Conservation (phyloP, 176 grass and related monocot species). For the Musa beccarii region DNA sequence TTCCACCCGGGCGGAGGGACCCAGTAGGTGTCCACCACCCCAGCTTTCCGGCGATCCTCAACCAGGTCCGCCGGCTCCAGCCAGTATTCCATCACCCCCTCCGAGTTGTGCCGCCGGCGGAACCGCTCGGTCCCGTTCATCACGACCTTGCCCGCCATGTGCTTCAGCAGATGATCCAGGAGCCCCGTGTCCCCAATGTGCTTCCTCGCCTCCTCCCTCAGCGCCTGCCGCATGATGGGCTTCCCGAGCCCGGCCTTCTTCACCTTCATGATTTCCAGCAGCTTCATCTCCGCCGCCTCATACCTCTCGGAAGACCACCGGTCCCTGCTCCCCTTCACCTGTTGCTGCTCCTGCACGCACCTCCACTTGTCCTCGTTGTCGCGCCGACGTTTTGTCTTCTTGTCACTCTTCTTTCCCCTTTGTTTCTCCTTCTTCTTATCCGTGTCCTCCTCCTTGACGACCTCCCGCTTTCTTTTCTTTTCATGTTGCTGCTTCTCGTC, state of each 20-base stretch:
- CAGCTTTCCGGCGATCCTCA: slow-evolving; percentile 27
- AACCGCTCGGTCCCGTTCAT: slow-evolving; percentile 35
- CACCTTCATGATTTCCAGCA: slow-evolving; percentile 33
- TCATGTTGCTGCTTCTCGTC: background rate
- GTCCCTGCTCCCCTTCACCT: slow-evolving; percentile 15
- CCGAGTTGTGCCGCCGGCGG: slow-evolving; percentile 40
- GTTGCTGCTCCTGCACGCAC: slow-evolving; percentile 5
- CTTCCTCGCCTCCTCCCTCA: slow-evolving; percentile 38
- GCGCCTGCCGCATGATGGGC: slow-evolving; percentile 27
- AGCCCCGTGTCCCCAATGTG: slow-evolving; percentile 65
- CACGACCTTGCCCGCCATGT: slow-evolving; percentile 39
- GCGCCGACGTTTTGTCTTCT: slow-evolving; percentile 11
- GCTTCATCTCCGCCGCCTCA: slow-evolving; percentile 29
- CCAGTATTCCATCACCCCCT: slow-evolving; percentile 65
- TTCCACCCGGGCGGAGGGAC: slow-evolving; percentile 62
- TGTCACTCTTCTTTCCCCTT: background rate
- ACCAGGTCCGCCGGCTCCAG: slow-evolving; percentile 58
- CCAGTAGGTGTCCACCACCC: slow-evolving; percentile 48
- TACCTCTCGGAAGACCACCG: slow-evolving; percentile 46
- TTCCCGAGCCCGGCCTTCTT: slow-evolving; percentile 21
- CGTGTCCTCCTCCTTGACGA: slow-evolving; percentile 25
- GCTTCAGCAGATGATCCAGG: slow-evolving; percentile 69
- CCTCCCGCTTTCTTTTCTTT: slow-evolving; percentile 30
- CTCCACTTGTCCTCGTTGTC: slow-evolving; percentile 20
- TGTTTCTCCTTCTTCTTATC: slow-evolving; percentile 19